Evolutionary conservation across 176 grass and related monocot species (phyloP).

Genomic region (Calamus simplicifolius): DNA sequence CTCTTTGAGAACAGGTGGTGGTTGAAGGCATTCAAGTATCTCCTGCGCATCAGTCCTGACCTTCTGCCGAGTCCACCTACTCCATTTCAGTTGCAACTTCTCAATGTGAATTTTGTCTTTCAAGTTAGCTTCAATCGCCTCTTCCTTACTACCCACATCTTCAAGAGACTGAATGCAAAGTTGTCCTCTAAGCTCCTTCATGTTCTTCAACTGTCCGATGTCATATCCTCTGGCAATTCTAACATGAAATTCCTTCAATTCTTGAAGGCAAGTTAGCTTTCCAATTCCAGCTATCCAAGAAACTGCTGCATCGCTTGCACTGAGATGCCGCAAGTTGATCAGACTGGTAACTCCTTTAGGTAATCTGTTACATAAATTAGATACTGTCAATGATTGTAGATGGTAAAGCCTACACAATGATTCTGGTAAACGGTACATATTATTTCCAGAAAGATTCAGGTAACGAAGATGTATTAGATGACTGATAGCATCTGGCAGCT

Average conservation of each 20-base stretch:
- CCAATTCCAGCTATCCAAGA: constrained; percentile 11
- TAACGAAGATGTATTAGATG: constrained; percentile 43
- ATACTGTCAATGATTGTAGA: constrained; percentile 9
- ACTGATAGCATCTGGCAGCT: constrained; percentile 4
- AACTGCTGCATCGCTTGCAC: neutral
- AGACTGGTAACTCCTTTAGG: constrained; percentile 19
- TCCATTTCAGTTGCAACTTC: constrained; percentile 27
- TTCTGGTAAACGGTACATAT: constrained; percentile 6
- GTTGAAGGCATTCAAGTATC: constrained; percentile 27
- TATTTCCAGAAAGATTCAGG: constrained; percentile 21
- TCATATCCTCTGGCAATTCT: constrained; percentile 4
- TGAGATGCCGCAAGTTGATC: constrained; percentile 19
- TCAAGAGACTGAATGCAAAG: constrained; percentile 29
- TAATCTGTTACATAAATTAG: constrained; percentile 14
- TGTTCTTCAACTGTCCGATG: constrained; percentile 22
- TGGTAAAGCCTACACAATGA: constrained; percentile 31
- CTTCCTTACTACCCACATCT: constrained; percentile 13
- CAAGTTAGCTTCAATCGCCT: constrained; percentile 23
- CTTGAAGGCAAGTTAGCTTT: constrained; percentile 26
- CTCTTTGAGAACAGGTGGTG: constrained; percentile 5
- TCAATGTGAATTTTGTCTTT: constrained; percentile 29
- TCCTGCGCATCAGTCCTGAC: constrained; percentile 2
- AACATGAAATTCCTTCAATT: constrained; percentile 30
- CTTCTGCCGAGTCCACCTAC: neutral
- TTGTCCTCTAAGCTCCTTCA: constrained; percentile 24